These are phyloP conservation scores for Strobilomyces confusus DNA, from an alignment of 768 basidiomycete genomes.

Conservation along the genomic window DNA sequence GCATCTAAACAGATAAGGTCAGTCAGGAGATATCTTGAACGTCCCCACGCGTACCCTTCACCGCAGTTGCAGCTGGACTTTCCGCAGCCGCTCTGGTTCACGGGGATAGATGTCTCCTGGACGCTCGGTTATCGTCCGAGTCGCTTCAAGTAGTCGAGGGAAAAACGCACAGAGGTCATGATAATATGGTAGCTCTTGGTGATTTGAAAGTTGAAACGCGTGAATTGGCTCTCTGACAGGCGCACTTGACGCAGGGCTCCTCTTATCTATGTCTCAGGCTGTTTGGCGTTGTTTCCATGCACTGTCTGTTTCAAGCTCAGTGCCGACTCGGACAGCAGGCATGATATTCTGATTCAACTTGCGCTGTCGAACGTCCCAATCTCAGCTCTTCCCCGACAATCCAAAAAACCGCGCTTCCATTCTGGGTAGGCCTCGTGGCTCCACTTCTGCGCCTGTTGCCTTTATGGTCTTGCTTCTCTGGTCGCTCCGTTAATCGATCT, in stretches of 20 bases:
- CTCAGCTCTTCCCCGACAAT: background rate
- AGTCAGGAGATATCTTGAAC: background rate
- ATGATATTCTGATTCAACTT: background rate
- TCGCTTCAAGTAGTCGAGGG: background rate
- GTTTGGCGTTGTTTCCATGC: background rate
- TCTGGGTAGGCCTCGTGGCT: background rate
- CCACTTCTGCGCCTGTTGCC: background rate
- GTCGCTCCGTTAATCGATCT: background rate
- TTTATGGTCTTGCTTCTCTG: background rate
- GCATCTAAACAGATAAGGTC: background rate
- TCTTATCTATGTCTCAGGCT: background rate
- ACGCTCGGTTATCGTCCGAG: background rate
- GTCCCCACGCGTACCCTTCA: background rate
- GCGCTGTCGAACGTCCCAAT: background rate
- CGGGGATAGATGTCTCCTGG: background rate
- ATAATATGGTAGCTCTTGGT: background rate
- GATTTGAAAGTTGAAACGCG: background rate
- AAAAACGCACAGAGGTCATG: slow-evolving; percentile 6
- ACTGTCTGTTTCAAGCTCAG: background rate
- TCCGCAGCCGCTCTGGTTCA: slow-evolving; percentile 11
- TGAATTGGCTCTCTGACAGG: background rate
- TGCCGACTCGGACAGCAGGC: background rate
- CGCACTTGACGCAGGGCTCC: background rate
- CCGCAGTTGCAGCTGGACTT: background rate
- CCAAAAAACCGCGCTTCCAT: background rate